Conservation (phyloP, 2,329 filamentous ascomycete genomes). For the Diatrype stigma region DNA sequence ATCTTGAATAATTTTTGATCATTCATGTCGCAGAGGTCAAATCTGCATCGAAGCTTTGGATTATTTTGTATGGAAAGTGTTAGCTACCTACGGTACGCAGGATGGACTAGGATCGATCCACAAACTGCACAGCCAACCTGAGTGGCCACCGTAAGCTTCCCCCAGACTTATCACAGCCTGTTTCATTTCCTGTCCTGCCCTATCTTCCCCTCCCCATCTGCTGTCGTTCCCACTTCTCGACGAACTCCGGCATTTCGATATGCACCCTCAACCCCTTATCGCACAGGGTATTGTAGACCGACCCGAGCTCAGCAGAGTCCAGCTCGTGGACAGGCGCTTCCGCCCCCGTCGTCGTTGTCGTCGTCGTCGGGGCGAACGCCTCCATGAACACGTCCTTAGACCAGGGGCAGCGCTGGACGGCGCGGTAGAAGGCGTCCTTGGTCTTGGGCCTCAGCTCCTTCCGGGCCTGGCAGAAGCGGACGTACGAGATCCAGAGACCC, state of each 20-base stretch:
- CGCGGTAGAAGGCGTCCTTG: conserved; percentile 27
- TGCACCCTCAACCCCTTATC: conserved; percentile 48
- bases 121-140: too few relatives aligned
- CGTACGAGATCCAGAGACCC: conserved; percentile 46
- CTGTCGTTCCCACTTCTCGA: conserved; percentile 29
- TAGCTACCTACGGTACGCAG: too few relatives aligned
- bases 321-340: conserved; percentile 37
- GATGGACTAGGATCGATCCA: too few relatives aligned
- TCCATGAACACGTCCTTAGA: conserved; percentile 49
- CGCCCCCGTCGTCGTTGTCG: background rate
- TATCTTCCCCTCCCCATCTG: conserved; percentile 9
- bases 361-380: conserved; percentile 34
- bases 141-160: too few relatives aligned
- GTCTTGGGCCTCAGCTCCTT: conserved; percentile 20
- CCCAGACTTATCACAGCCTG: too few relatives aligned
- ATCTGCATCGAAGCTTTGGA: too few relatives aligned
- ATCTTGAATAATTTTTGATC: too few relatives aligned
- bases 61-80: too few relatives aligned
- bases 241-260: conserved; percentile 47
- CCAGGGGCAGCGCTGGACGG: conserved; percentile 34
- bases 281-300: conserved; percentile 43
- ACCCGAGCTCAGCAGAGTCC: conserved; percentile 44
- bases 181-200: background rate
- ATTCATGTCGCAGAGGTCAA: too few relatives aligned
- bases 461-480: conserved; percentile 39